A percentile compares a stretch with the other conserved stretches of the same genome.
These are phyloP conservation scores for Flaveria ramosissima DNA, from an alignment of 129 eudicot genomes.

Conservation along the genomic window DNA sequence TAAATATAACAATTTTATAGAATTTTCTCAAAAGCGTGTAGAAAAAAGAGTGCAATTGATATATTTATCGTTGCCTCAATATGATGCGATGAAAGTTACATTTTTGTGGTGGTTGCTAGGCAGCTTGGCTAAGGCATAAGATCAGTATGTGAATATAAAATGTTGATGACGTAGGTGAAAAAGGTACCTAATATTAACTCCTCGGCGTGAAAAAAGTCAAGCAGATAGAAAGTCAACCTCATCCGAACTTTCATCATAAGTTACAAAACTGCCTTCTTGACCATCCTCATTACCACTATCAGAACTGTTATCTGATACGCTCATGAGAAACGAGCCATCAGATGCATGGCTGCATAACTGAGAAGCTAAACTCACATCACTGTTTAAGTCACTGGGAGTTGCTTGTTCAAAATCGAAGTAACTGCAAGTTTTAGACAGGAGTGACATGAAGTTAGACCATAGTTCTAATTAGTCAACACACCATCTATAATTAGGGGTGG, in stretches of 20 bases:
- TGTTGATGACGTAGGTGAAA: too few species aligned
- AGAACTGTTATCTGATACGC: constrained; percentile 56
- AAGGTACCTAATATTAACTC: constrained; percentile 16
- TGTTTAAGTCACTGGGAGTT: constrained; percentile 41
- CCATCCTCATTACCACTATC: constrained; percentile 57
- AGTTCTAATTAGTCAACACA: background rate
- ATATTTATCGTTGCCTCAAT: background rate
- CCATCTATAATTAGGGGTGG: background rate
- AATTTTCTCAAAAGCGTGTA: background rate
- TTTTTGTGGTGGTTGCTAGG: background rate
- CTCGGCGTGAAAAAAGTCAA: constrained; percentile 6
- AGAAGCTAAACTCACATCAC: constrained; percentile 44
- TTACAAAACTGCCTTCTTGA: constrained; percentile 36
- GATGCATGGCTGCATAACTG: constrained; percentile 45
- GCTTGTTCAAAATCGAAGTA: constrained; percentile 55
- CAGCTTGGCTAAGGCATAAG: background rate
- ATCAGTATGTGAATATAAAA: background rate
- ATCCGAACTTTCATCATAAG: constrained; percentile 51
- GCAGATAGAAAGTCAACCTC: constrained; percentile 50
- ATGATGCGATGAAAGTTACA: background rate
- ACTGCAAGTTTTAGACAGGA: constrained; percentile 38
- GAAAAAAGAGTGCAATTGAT: background rate
- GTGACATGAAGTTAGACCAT: background rate
- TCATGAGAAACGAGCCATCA: constrained; percentile 37
- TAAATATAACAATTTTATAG: background rate